A percentile compares a stretch with the other conserved stretches of the same genome.
Conservation (phyloP, 805 yeast species). For the Candida alai region DNA sequence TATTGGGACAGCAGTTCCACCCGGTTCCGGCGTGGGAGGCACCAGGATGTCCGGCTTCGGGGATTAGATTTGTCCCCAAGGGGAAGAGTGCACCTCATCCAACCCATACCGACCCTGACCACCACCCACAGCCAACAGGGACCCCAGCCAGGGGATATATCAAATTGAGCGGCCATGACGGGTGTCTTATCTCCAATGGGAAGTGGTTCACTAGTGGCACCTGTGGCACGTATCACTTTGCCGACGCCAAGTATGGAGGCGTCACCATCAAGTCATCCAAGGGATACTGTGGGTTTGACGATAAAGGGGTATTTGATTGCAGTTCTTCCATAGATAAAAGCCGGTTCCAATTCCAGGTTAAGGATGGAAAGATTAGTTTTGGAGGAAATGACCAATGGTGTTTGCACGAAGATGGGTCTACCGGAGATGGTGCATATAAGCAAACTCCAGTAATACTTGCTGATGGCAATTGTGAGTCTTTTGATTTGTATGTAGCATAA, state of each 20-base stretch:
- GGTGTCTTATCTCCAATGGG: conserved; percentile 84
- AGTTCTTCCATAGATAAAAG: conserved; percentile 15
- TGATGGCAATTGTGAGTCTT: conserved; percentile 15
- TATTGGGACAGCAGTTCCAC: conserved; percentile 54
- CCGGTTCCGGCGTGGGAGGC: conserved; percentile 59
- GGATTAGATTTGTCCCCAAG: conserved; percentile 71
- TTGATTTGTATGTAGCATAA: conserved; percentile 6
- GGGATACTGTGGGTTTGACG: conserved; percentile 64
- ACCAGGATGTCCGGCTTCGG: conserved; percentile 63
- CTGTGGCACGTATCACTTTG: conserved; percentile 71
- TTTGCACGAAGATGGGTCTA: conserved; percentile 35
- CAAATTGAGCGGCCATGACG: conserved; percentile 48
- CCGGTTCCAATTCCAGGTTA: conserved; percentile 50
- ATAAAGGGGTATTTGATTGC: conserved; percentile 18
- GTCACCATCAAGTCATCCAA: conserved; percentile 61
- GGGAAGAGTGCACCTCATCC: conserved; percentile 14
- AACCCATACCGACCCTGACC: conserved; percentile 7
- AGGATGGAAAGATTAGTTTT: conserved; percentile 45
- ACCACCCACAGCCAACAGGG: conserved; percentile 17
- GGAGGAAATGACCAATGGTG: conserved; percentile 66
- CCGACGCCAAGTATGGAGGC: conserved; percentile 67
- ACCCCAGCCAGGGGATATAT: conserved; percentile 31
- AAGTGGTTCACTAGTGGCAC: conserved; percentile 79
- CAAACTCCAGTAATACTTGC: conserved; percentile 21
- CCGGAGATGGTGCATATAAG: conserved; percentile 20